A percentile compares a stretch with the other conserved stretches of the same genome.
phyloP scores from a whole-genome alignment of 2,329 filamentous ascomycete genomes.

The Scorias spongiosa region DNA sequence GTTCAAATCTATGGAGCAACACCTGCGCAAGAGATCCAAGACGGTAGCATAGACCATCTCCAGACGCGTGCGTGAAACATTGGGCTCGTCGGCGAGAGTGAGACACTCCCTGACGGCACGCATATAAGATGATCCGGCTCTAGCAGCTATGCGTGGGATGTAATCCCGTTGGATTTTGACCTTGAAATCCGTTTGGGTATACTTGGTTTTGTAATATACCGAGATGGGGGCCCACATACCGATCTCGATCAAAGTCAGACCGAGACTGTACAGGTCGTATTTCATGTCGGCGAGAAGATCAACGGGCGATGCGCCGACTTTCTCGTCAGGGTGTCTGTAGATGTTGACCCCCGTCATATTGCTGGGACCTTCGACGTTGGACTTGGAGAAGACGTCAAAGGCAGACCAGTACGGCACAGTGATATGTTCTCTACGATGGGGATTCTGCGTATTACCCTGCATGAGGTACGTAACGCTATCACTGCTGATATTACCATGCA shows the following conservation, averaged over 20 bases:
- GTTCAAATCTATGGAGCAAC: slow-evolving; percentile 17
- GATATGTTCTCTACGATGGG: slow-evolving; percentile 36
- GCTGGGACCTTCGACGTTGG: slow-evolving; percentile 31
- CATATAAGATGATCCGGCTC: slow-evolving; percentile 61
- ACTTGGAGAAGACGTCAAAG: slow-evolving; percentile 56
- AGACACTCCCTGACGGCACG: slow-evolving; percentile 59
- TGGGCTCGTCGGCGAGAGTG: slow-evolving; percentile 44
- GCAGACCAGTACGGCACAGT: slow-evolving; percentile 55
- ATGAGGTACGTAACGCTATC: slow-evolving; percentile 53
- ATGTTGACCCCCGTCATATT: slow-evolving; percentile 36
- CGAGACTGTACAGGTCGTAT: slow-evolving; percentile 57
- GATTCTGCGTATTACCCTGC: slow-evolving; percentile 29
- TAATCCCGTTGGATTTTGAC: slow-evolving; percentile 48
- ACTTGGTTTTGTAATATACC: slow-evolving; percentile 43
- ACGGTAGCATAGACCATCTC: slow-evolving; percentile 17
- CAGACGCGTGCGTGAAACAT: slow-evolving; percentile 9
- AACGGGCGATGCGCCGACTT: slow-evolving; percentile 20
- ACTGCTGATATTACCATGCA: slow-evolving; percentile 55
- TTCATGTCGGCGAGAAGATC: slow-evolving; percentile 33
- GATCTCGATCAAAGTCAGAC: slow-evolving; percentile 57
- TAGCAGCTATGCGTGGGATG: slow-evolving; percentile 47
- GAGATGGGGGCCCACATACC: slow-evolving; percentile 59
- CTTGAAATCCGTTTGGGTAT: slow-evolving; percentile 46
- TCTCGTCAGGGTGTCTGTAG: slow-evolving; percentile 49
- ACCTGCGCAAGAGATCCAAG: slow-evolving; percentile 18